Evolutionary conservation across 106 monocot species (phyloP).

Genomic region (Amphibolis antarctica): DNA sequence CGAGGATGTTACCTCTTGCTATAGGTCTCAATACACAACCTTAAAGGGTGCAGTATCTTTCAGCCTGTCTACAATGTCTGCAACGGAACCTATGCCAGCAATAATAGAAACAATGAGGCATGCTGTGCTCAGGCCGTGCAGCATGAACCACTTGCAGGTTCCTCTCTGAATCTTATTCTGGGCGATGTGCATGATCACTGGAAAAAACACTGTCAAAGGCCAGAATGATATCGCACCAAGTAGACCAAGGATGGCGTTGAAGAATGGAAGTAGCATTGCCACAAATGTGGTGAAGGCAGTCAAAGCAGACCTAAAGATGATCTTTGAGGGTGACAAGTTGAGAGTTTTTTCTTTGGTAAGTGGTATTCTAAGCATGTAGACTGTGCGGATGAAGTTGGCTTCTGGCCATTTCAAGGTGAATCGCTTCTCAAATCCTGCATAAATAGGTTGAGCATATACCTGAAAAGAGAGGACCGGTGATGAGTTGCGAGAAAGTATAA

Average conservation of each 20-base stretch:
- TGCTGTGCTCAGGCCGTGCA: conserved; percentile 35
- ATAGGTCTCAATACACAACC: conserved; percentile 12
- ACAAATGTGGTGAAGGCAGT: conserved; percentile 43
- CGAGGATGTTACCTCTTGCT: no score
- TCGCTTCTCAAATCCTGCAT: conserved; percentile 29
- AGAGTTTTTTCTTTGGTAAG: conserved; percentile 2
- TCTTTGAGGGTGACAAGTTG: conserved; percentile 34
- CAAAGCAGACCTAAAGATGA: conserved; percentile 30
- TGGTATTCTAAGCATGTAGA: conserved; percentile 24
- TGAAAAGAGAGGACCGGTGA: conserved; percentile 3
- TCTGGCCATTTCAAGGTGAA: conserved; percentile 41
- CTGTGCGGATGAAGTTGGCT: conserved; percentile 34
- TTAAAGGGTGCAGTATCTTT: conserved; percentile 36
- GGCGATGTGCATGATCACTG: conserved; percentile 52
- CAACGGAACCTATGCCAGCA: conserved; percentile 52
- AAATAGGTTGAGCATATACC: conserved; percentile 69
- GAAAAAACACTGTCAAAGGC: conserved; percentile 67
- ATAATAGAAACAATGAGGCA: conserved; percentile 49
- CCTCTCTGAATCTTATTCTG: conserved; percentile 23
- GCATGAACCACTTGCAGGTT: conserved; percentile 28
- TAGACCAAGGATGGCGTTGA: conserved; percentile 63
- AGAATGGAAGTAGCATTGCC: conserved; percentile 59
- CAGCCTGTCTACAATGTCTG: conserved; percentile 48
- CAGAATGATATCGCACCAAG: conserved; percentile 63
- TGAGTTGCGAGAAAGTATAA: background rate